A percentile compares a stretch with the other conserved stretches of the same genome.
Evolutionary conservation across 1,284 basidiomycete genomes (phyloP).

Genomic region (Cutaneotrichosporon curvatum): DNA sequence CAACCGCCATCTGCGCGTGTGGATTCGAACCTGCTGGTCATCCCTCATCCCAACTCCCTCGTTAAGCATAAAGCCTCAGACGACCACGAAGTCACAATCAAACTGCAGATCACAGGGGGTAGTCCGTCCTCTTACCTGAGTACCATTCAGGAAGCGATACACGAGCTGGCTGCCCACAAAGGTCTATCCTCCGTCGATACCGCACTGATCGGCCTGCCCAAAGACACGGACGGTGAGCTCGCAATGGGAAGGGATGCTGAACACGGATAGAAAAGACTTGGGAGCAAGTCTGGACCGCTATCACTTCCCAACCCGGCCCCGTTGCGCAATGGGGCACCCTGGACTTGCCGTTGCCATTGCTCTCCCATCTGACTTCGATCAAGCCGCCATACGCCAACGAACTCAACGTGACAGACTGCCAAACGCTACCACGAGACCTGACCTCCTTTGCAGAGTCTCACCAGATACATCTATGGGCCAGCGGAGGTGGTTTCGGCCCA

Average conservation of each 20-base stretch:
- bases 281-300: conserved; percentile 5
- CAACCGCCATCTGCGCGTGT: conserved; percentile 17
- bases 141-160: conserved; percentile 25
- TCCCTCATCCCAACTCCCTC: conserved; percentile 31
- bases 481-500: conserved; percentile 22
- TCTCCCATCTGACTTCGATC: conserved; percentile 17
- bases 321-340: conserved; percentile 36
- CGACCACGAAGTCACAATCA: conserved; percentile 42
- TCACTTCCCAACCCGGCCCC: background rate
- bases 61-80: conserved; percentile 19
- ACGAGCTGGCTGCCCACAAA: conserved; percentile 19
- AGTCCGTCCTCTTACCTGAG: background rate
- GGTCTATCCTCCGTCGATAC: conserved; percentile 29
- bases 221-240: conserved; percentile 13
- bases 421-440: conserved; percentile 38
- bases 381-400: conserved; percentile 30
- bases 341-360: conserved; percentile 25
- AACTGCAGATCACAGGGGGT: conserved; percentile 30
- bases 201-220: conserved; percentile 30
- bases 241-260: background rate
- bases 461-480: conserved; percentile 43
- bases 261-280: background rate
- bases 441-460: conserved; percentile 31
- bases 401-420: conserved; percentile 44
- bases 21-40: conserved; percentile 14